These are phyloP conservation scores for Fusarium cicatricum DNA, from an alignment of 2,329 filamentous ascomycete genomes.

Conservation along the genomic window DNA sequence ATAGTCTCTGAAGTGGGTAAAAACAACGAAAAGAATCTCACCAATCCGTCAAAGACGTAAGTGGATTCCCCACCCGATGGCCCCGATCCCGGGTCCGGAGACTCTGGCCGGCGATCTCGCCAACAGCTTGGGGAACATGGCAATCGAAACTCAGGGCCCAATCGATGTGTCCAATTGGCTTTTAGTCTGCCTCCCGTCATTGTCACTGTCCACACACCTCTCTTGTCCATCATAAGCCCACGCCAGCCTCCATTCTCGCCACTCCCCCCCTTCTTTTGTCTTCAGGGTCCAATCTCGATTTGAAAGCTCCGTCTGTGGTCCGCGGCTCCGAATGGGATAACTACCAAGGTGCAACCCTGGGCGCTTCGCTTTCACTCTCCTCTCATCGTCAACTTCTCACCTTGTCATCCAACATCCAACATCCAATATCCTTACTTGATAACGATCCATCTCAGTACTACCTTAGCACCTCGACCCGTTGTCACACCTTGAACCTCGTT, in stretches of 20 bases:
- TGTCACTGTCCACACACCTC: constrained; percentile 16
- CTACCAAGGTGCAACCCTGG: constrained; percentile 26
- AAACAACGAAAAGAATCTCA: background rate
- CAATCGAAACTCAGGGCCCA: constrained; percentile 23
- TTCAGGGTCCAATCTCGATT: constrained; percentile 29
- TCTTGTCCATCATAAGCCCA: constrained; percentile 13
- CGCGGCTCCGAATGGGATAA: constrained; percentile 17
- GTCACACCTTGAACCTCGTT: constrained; percentile 19
- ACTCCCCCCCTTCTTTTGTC: constrained; percentile 14
- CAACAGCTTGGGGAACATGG: constrained; percentile 21
- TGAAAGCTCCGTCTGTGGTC: constrained; percentile 7
- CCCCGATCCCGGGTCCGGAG: constrained; percentile 35
- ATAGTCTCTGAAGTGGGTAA: constrained; percentile 17
- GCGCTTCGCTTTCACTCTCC: constrained; percentile 10
- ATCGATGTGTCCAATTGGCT: constrained; percentile 8
- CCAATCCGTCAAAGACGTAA: constrained; percentile 13
- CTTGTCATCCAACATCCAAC: background rate
- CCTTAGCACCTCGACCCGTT: constrained; percentile 7
- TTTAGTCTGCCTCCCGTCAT: background rate
- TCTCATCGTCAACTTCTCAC: background rate
- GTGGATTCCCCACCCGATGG: constrained; percentile 21
- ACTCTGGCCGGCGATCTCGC: constrained; percentile 34
- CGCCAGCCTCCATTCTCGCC: constrained; percentile 1
- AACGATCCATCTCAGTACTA: constrained; percentile 10
- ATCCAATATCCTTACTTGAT: too few relatives aligned